Percentiles rank a stretch among this genome's conserved stretches.
Evolutionary conservation across 179 eudicot genomes (phyloP).

Genomic region (Pouteria campechiana): DNA sequence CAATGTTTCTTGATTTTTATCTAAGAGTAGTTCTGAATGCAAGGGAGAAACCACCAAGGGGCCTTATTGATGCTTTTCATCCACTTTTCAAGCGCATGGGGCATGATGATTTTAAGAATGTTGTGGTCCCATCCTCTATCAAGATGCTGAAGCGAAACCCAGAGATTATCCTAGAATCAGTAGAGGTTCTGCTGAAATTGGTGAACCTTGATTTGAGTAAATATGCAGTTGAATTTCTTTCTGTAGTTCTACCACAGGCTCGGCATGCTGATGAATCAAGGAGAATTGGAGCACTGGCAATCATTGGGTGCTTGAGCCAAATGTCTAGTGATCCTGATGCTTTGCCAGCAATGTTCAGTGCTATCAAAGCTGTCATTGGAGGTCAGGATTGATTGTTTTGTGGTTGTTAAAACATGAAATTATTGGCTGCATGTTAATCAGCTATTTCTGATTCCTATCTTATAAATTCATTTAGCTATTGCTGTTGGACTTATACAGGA

Average conservation of each 20-base stretch:
- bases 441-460: too few species aligned
- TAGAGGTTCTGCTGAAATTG: conserved; percentile 58
- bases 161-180: conserved; percentile 79
- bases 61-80: conserved; percentile 70
- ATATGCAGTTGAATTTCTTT: conserved; percentile 62
- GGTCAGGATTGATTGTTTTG: conserved; percentile 29
- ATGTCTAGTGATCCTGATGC: conserved; percentile 96
- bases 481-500: conserved; percentile 46
- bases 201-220: conserved; percentile 84
- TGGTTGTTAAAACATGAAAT: too few species aligned
- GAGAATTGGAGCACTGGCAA: conserved; percentile 57
- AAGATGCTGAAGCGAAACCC: conserved; percentile 98
- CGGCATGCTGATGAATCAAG: conserved; percentile 91
- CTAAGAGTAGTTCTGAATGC: conserved; percentile 70
- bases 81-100: conserved; percentile 55
- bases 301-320: conserved; percentile 64
- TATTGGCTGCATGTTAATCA: too few species aligned
- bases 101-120: conserved; percentile 74
- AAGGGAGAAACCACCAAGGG: conserved; percentile 64
- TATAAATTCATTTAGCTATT: background rate
- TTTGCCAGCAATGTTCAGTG: conserved; percentile 51
- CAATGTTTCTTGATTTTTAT: conserved; percentile 68
- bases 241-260: conserved; percentile 75
- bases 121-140: conserved; percentile 69
- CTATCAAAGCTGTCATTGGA: conserved; percentile 73